phyloP scores from a whole-genome alignment of 306 rosid genomes.

The Prunus dulcis region DNA sequence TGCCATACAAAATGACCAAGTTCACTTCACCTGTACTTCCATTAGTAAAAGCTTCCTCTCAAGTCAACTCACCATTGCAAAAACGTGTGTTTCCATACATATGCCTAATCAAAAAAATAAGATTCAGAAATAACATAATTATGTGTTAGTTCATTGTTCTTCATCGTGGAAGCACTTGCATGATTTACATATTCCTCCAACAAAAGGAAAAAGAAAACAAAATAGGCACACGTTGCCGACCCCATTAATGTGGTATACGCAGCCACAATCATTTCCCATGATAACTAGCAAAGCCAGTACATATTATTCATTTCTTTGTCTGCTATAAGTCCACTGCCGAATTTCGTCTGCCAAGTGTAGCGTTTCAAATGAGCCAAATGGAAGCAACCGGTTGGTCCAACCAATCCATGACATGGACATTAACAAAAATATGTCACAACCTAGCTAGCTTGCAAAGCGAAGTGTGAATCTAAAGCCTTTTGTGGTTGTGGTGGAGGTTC shows the following conservation, averaged over 20 bases:
- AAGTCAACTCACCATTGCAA: slow-evolving; percentile 32
- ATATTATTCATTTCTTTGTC: slow-evolving; percentile 37
- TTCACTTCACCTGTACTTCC: slow-evolving; percentile 31
- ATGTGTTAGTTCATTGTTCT: too few species aligned
- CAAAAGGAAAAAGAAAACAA: slow-evolving; percentile 6
- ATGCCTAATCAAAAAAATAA: too few species aligned
- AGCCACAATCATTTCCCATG: slow-evolving; percentile 23
- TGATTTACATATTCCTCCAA: slow-evolving; percentile 30
- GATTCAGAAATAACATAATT: too few species aligned
- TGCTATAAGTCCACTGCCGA: slow-evolving; percentile 21
- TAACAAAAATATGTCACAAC: not conserved
- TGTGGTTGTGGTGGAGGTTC: not conserved
- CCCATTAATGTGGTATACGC: slow-evolving; percentile 27
- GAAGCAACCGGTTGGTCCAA: not conserved
- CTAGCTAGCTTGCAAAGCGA: slow-evolving; percentile 5
- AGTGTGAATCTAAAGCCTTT: slow-evolving; percentile 18
- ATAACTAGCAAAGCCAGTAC: slow-evolving; percentile 23
- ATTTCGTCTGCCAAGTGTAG: slow-evolving; percentile 40
- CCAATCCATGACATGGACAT: slow-evolving; percentile 29
- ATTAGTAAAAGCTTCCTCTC: not conserved
- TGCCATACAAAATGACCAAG: slow-evolving; percentile 24
- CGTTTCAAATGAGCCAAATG: slow-evolving; percentile 22
- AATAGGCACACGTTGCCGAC: slow-evolving; percentile 27
- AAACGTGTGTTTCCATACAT: not conserved
- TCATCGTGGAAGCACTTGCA: not conserved